Percentiles rank a stretch among this genome's conserved stretches.
These are phyloP conservation scores for Gossypium ekmanianum DNA, from an alignment of 345 rosid genomes.

Conservation along the genomic window DNA sequence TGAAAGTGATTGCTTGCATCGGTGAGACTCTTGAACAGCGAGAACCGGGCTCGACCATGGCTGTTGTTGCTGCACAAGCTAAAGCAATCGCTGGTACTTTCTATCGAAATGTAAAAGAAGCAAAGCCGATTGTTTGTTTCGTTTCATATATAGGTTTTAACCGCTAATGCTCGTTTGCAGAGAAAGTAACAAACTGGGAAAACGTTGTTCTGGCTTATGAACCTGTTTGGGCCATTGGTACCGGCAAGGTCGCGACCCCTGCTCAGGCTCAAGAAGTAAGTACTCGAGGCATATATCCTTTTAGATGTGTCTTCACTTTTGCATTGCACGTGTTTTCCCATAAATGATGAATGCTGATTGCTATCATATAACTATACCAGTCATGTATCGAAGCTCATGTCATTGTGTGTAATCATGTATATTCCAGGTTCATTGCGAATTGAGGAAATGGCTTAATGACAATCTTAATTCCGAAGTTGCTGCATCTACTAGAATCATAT, in stretches of 20 bases:
- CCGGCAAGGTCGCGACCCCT: constrained; percentile 76
- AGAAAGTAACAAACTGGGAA: constrained; percentile 44
- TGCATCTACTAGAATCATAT: constrained; percentile 54
- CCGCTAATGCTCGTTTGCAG: constrained; percentile 29
- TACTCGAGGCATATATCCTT: background rate
- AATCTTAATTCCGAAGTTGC: constrained; percentile 59
- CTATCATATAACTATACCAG: background rate
- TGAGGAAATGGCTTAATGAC: constrained; percentile 64
- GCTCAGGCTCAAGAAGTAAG: constrained; percentile 75
- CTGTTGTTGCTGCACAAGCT: constrained; percentile 62
- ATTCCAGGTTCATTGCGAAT: constrained; percentile 50
- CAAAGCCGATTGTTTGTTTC: background rate
- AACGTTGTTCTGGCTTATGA: constrained; percentile 68
- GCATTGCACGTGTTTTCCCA: background rate
- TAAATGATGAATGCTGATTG: background rate
- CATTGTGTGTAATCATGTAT: background rate
- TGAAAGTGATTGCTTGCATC: constrained; percentile 67
- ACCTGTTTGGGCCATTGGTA: constrained; percentile 87
- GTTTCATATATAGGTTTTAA: background rate
- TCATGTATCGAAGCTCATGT: background rate
- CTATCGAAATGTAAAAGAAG: background rate
- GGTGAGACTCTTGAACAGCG: constrained; percentile 77
- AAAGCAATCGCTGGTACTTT: constrained; percentile 61
- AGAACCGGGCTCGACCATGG: constrained; percentile 64
- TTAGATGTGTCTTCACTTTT: background rate